Evolutionary conservation across 2,329 filamentous ascomycete species (phyloP).

Genomic region (Phialocephala sp.): DNA sequence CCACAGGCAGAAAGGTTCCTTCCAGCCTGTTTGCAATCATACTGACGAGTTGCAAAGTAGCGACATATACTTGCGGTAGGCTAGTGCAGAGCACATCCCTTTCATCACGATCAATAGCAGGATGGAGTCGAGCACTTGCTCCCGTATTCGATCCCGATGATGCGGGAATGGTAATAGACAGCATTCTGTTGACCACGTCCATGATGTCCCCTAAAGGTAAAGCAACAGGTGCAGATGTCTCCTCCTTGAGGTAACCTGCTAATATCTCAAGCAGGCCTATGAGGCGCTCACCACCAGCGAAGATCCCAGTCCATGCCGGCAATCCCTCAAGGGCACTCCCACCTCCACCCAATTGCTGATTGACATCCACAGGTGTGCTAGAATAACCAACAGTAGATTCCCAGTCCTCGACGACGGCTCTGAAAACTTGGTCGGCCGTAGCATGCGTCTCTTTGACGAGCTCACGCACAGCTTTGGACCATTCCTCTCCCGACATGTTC

Average conservation of each 20-base stretch:
- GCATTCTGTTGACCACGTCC: slow-evolving; percentile 73
- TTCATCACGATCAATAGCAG: slow-evolving; percentile 79
- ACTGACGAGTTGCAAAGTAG: slow-evolving; percentile 67
- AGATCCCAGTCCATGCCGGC: slow-evolving; percentile 76
- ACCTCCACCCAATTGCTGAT: slow-evolving; percentile 55
- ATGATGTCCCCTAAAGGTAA: slow-evolving; percentile 71
- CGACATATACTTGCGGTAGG: slow-evolving; percentile 76
- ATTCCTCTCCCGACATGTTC: slow-evolving; percentile 77
- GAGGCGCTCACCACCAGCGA: slow-evolving; percentile 73
- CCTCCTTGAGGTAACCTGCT: slow-evolving; percentile 63
- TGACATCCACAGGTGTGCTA: slow-evolving; percentile 50
- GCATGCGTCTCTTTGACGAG: slow-evolving; percentile 70
- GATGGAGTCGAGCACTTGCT: slow-evolving; percentile 63
- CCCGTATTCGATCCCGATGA: slow-evolving; percentile 26
- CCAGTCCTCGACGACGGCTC: slow-evolving; percentile 82
- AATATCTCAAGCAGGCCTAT: slow-evolving; percentile 69
- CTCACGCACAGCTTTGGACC: slow-evolving; percentile 69
- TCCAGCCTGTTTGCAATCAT: slow-evolving; percentile 64
- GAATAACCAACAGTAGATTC: slow-evolving; percentile 65
- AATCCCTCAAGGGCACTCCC: slow-evolving; percentile 56
- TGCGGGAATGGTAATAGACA: slow-evolving; percentile 62
- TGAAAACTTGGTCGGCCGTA: slow-evolving; percentile 78
- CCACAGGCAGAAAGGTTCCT: slow-evolving; percentile 61
- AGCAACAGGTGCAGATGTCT: slow-evolving; percentile 69
- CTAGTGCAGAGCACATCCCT: slow-evolving; percentile 77